Evolutionary conservation across 176 grass and related monocot species (phyloP).

Genomic region (Aegilops speltoides): DNA sequence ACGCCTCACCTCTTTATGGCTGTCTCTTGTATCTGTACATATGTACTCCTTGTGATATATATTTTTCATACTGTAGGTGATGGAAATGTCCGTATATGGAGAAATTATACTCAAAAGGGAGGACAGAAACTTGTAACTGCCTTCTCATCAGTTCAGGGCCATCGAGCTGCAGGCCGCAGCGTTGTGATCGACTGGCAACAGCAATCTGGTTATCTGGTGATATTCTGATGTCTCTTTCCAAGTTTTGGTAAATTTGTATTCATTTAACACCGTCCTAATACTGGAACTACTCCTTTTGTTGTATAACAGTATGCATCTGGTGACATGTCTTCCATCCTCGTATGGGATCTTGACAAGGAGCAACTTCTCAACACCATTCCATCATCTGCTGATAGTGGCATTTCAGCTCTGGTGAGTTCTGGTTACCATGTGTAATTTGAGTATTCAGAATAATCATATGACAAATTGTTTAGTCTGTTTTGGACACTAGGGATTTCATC

Average conservation of each 20-base stretch:
- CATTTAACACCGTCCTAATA: constrained; percentile 28
- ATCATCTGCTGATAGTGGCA: constrained; percentile 57
- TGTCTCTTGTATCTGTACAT: not conserved
- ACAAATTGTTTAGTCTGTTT: constrained; percentile 24
- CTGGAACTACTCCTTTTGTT: constrained; percentile 21
- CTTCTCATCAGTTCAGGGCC: constrained; percentile 82
- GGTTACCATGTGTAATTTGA: constrained; percentile 21
- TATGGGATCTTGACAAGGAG: constrained; percentile 98
- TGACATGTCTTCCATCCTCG: constrained; percentile 68
- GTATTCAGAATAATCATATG: not conserved
- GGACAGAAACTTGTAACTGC: constrained; percentile 92
- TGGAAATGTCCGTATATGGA: constrained; percentile 95
- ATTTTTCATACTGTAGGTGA: constrained; percentile 59
- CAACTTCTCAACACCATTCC: constrained; percentile 68
- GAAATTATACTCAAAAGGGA: constrained; percentile 67
- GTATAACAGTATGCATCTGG: constrained; percentile 77
- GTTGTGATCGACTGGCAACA: constrained; percentile 94
- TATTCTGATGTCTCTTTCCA: constrained; percentile 5
- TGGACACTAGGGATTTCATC: not conserved
- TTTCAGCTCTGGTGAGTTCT: constrained; percentile 80
- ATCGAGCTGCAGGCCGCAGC: constrained; percentile 54
- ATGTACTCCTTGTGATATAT: constrained; percentile 24
- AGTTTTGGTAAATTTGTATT: not conserved
- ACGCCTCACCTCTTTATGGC: constrained; percentile 21
- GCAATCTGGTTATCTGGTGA: constrained; percentile 89